phyloP scores from a whole-genome alignment of 2,329 filamentous ascomycete genomes.

The Fusarium succisae region DNA sequence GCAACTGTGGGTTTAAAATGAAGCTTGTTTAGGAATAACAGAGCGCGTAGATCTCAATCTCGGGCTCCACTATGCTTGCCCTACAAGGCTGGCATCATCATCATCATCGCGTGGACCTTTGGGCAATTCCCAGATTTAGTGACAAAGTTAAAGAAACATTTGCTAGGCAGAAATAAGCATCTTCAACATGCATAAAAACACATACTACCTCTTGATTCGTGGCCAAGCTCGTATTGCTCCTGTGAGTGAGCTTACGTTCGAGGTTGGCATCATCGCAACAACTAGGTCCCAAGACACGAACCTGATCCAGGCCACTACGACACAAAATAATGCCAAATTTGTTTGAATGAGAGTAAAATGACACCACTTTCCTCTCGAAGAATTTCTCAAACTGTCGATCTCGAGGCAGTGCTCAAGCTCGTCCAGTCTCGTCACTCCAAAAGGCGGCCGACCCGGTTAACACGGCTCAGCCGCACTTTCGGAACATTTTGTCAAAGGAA shows the following conservation, averaged over 20 bases:
- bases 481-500: not conserved
- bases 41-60: not conserved
- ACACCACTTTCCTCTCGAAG: rapidly evolving
- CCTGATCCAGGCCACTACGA: too few species aligned
- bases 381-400: not conserved
- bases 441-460: not conserved
- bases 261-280: not conserved
- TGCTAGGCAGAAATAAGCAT: not conserved
- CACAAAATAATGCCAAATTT: rapidly evolving
- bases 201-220: rapidly evolving
- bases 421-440: not conserved
- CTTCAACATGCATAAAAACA: rapidly evolving
- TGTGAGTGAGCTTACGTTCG: not conserved
- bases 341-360: rapidly evolving
- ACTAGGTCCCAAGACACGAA: rapidly evolving
- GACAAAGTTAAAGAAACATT: rapidly evolving
- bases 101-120: not conserved
- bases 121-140: rapidly evolving
- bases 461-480: not conserved
- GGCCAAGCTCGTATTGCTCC: not conserved
- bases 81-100: not conserved
- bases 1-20: too few species aligned
- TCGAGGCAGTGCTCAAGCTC: not conserved
- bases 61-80: not conserved
- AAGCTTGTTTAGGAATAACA: not conserved